These are phyloP conservation scores for Aureobasidium musti DNA, from an alignment of 2,329 filamentous ascomycete species.

Conservation along the genomic window DNA sequence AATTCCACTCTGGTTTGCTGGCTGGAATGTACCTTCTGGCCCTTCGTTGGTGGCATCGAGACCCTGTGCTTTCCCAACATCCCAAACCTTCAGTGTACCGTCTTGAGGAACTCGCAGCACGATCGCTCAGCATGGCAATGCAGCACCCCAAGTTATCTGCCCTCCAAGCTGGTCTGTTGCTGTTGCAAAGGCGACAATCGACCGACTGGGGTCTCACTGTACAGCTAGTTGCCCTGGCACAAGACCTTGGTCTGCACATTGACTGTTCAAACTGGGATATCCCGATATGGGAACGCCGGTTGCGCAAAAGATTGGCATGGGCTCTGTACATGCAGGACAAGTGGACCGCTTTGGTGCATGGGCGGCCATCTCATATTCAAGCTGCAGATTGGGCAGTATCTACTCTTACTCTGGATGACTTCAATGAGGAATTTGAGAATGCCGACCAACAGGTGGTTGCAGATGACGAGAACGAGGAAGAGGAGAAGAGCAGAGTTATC, in stretches of 20 bases:
- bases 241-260: conserved; percentile 85
- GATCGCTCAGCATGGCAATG: conserved; percentile 73
- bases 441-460: conserved; percentile 34
- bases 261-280: conserved; percentile 88
- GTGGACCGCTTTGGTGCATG: conserved; percentile 84
- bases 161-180: conserved; percentile 72
- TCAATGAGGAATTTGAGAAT: conserved; percentile 68
- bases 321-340: conserved; percentile 93
- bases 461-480: conserved; percentile 49
- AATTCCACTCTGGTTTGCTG: conserved; percentile 74
- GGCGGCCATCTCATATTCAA: conserved; percentile 76
- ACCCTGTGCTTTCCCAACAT: conserved; percentile 63
- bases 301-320: conserved; percentile 86
- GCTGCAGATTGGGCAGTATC: conserved; percentile 75
- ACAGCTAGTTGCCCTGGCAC: conserved; percentile 80
- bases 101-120: conserved; percentile 72
- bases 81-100: conserved; percentile 71
- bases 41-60: conserved; percentile 83
- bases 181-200: conserved; percentile 73
- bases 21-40: conserved; percentile 83
- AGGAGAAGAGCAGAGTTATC: conserved; percentile 67
- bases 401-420: conserved; percentile 65
- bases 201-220: conserved; percentile 84
- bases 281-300: conserved; percentile 79
- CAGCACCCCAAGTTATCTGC: conserved; percentile 79